Conservation (phyloP, 345 rosid species). For the Triadica sebifera region DNA sequence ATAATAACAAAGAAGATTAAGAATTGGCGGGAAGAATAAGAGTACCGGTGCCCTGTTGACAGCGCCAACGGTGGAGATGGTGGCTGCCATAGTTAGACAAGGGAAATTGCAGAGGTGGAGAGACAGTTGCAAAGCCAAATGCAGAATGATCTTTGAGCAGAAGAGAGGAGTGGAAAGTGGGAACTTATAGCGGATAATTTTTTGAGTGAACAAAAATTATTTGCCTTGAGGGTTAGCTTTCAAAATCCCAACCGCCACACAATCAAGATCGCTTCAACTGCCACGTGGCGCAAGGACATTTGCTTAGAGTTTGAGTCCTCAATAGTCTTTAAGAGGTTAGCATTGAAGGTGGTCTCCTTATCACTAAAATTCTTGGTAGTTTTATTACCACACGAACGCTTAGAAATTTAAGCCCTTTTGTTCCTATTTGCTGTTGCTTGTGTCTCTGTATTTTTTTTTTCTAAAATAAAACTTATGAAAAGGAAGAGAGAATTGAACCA, state of each 20-base stretch:
- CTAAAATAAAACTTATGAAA: no score
- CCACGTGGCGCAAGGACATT: slow-evolving; percentile 39
- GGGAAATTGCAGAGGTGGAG: neutral
- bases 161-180: neutral
- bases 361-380: slow-evolving; percentile 21
- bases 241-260: slow-evolving; percentile 41
- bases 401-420: neutral
- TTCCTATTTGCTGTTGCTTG: neutral
- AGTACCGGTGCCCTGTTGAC: slow-evolving; percentile 76
- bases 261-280: slow-evolving; percentile 32
- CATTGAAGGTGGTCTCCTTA: slow-evolving; percentile 14
- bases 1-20: no score
- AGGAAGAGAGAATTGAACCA: no score
- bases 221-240: slow-evolving; percentile 20
- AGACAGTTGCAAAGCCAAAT: neutral
- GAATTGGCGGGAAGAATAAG: neutral
- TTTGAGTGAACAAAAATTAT: slow-evolving; percentile 34
- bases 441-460: no score
- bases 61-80: slow-evolving; percentile 74
- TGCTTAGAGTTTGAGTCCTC: neutral
- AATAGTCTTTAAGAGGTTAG: slow-evolving; percentile 14
- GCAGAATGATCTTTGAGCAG: neutral
- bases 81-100: slow-evolving; percentile 56
- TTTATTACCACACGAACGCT: slow-evolving; percentile 13
- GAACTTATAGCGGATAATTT: slow-evolving; percentile 16